Evolutionary conservation across 2,329 filamentous ascomycete genomes (phyloP).

Genomic region (Colletotrichum salicis): DNA sequence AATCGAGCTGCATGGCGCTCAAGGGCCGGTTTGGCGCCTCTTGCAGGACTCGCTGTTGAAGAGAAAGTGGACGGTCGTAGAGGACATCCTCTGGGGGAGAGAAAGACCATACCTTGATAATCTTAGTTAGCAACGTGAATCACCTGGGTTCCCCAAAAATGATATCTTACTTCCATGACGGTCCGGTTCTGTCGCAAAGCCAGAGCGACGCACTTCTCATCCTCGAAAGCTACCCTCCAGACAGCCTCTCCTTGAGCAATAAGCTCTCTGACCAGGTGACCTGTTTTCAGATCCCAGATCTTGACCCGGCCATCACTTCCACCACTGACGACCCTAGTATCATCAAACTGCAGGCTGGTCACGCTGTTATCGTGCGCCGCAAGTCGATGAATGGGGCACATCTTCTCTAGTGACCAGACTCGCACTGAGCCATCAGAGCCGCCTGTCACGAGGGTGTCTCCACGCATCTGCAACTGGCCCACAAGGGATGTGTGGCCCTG

Average conservation of each 20-base stretch:
- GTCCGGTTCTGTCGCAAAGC: constrained; percentile 86
- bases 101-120: constrained; percentile 86
- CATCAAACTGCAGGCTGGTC: constrained; percentile 96
- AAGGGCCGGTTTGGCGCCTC: constrained; percentile 61
- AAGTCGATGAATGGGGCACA: constrained; percentile 90
- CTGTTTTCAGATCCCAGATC: constrained; percentile 96
- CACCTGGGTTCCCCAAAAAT: not conserved
- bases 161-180: constrained; percentile 90
- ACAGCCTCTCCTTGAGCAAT: constrained; percentile 93
- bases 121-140: constrained; percentile 42
- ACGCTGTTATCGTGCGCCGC: constrained; percentile 99
- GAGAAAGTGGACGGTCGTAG: constrained; percentile 62
- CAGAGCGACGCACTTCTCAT: constrained; percentile 97
- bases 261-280: constrained; percentile 88
- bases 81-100: constrained; percentile 81
- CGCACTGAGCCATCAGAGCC: constrained; percentile 96
- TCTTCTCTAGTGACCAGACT: constrained; percentile 93
- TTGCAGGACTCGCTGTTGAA: constrained; percentile 56
- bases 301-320: constrained; percentile 98
- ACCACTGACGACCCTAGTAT: constrained; percentile 92
- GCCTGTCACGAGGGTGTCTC: constrained; percentile 93
- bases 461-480: constrained; percentile 94
- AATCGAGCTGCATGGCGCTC: constrained; percentile 62
- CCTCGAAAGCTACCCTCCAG: constrained; percentile 97
- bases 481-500: constrained; percentile 98